These are phyloP conservation scores for Malus hybrid DNA, from an alignment of 331 rosid species.

Conservation along the genomic window DNA sequence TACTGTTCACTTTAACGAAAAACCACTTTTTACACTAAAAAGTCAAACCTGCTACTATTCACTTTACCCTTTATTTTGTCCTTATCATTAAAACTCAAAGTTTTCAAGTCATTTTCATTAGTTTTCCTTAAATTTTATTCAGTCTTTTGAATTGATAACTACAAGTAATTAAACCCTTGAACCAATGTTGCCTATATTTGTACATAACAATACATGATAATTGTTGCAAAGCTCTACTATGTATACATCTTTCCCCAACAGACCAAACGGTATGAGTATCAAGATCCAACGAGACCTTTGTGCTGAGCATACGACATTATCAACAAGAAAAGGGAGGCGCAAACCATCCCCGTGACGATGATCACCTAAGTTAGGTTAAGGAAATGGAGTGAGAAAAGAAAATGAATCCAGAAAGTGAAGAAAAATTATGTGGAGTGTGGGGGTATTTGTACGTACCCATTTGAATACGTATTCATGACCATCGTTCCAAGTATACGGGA, in stretches of 20 bases:
- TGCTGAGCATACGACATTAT: conserved; percentile 71
- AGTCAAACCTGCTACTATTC: too few relatives aligned
- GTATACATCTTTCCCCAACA: not conserved
- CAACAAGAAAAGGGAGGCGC: conserved; percentile 48
- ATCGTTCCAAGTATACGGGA: conserved; percentile 61
- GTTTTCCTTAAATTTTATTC: not conserved
- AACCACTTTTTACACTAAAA: too few relatives aligned
- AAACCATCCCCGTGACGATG: conserved; percentile 42
- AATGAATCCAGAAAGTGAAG: not conserved
- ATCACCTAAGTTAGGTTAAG: conserved; percentile 46
- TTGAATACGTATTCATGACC: conserved; percentile 55
- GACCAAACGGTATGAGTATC: conserved; percentile 10
- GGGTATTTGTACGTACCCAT: conserved; percentile 51
- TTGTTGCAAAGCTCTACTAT: not conserved
- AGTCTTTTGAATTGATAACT: not conserved
- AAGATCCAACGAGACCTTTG: conserved; percentile 86
- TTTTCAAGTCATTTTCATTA: too few relatives aligned
- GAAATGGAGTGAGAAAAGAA: not conserved
- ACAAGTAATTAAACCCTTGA: not conserved
- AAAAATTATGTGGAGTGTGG: not conserved
- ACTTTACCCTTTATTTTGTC: too few relatives aligned
- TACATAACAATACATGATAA: not conserved
- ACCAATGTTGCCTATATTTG: not conserved
- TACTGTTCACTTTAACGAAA: too few relatives aligned
- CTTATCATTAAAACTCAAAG: too few relatives aligned